phyloP scores from a whole-genome alignment of 2,329 filamentous ascomycete species.

The Alternaria arbusti region DNA sequence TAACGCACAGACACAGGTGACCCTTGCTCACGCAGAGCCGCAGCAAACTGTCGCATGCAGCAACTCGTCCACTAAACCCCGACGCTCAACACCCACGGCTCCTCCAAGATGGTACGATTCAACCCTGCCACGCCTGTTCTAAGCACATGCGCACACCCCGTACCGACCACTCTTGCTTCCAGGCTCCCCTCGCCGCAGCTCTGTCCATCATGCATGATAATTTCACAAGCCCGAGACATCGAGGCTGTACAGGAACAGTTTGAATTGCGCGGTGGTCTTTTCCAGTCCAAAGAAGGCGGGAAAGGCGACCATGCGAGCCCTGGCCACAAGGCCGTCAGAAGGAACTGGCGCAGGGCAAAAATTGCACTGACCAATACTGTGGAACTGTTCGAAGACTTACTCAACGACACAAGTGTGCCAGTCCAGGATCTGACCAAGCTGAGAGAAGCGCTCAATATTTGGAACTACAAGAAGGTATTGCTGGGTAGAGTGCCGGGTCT shows the following conservation, averaged over 20 bases:
- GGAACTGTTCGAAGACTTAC: conserved; percentile 1
- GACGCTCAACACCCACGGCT: background rate
- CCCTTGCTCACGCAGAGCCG: background rate
- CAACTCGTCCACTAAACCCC: background rate
- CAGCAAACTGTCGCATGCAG: background rate
- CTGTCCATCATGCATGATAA: conserved; percentile 11
- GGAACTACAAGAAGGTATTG: conserved; percentile 10
- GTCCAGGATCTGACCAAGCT: conserved; percentile 2
- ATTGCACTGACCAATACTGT: conserved; percentile 11
- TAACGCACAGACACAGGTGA: background rate
- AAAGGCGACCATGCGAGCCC: background rate
- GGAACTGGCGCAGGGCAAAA: conserved; percentile 12
- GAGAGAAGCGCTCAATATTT: conserved; percentile 7
- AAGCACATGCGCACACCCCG: background rate
- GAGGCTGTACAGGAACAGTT: conserved; percentile 1
- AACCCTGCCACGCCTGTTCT: background rate
- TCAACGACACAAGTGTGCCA: background rate
- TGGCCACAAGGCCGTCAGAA: background rate
- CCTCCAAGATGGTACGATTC: background rate
- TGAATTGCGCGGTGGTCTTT: conserved; percentile 6
- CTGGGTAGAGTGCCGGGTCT: conserved; percentile 17
- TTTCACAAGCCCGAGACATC: background rate
- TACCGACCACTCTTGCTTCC: background rate
- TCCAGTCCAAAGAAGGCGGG: background rate
- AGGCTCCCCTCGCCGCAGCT: background rate